These are phyloP conservation scores for Mortierella sp. DNA, from an alignment of 371 early-diverging fungal species.

Conservation along the genomic window DNA sequence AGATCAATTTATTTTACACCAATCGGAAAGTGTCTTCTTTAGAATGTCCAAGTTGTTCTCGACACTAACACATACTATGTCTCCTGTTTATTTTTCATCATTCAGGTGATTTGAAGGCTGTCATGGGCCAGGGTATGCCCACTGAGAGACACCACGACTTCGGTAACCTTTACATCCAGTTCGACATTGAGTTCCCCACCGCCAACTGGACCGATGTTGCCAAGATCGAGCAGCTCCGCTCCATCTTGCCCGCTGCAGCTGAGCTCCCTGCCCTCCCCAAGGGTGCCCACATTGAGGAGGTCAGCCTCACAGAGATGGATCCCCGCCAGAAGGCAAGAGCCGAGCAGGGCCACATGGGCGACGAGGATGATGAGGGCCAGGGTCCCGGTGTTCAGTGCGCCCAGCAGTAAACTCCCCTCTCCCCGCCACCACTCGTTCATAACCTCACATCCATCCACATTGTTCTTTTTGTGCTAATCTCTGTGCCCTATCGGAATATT, in stretches of 20 bases:
- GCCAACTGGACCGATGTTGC: slow-evolving; percentile 83
- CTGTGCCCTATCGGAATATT: slow-evolving; percentile 3
- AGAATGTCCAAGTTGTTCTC: neutral
- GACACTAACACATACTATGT: slow-evolving; percentile 9
- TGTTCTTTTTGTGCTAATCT: slow-evolving; percentile 7
- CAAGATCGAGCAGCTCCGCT: slow-evolving; percentile 73
- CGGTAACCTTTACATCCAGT: slow-evolving; percentile 93
- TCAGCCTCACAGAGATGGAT: slow-evolving; percentile 82
- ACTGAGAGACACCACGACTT: slow-evolving; percentile 90
- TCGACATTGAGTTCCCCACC: slow-evolving; percentile 92
- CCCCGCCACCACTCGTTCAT: neutral
- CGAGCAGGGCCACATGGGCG: slow-evolving; percentile 69
- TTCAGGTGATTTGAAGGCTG: slow-evolving; percentile 80
- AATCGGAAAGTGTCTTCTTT: neutral
- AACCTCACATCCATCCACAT: neutral
- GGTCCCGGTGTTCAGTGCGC: slow-evolving; percentile 94
- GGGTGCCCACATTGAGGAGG: slow-evolving; percentile 77
- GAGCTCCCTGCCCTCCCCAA: slow-evolving; percentile 62
- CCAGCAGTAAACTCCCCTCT: slow-evolving; percentile 79
- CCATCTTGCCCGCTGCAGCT: slow-evolving; percentile 74
- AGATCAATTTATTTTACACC: neutral
- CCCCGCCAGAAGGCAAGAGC: slow-evolving; percentile 77
- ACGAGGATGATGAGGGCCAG: slow-evolving; percentile 78
- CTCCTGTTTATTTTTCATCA: neutral
- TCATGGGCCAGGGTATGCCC: slow-evolving; percentile 95